Conservation (phyloP, 1,284 basidiomycete species). For the Cryptococcus sp. region DNA sequence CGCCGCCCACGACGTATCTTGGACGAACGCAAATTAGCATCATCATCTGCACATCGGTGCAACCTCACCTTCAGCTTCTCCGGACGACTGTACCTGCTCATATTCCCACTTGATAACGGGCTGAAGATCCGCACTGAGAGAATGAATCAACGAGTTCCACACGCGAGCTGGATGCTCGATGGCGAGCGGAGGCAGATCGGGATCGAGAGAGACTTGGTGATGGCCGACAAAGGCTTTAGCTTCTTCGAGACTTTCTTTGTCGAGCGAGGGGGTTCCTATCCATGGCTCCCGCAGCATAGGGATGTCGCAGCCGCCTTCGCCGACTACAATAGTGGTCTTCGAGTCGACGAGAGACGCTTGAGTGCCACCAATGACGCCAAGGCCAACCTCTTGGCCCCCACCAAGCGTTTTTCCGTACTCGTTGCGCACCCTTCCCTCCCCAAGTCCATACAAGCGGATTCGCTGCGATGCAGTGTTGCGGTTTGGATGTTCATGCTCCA, state of each 20-base stretch:
- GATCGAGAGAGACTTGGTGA: slow-evolving; percentile 20
- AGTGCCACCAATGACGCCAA: slow-evolving; percentile 25
- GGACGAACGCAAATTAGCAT: background rate
- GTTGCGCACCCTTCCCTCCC: slow-evolving; percentile 14
- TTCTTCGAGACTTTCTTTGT: background rate
- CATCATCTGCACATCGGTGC: background rate
- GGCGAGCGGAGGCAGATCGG: slow-evolving; percentile 34
- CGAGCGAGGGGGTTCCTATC: background rate
- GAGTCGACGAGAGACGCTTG: too few relatives aligned
- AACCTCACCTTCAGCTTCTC: background rate
- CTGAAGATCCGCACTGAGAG: slow-evolving; percentile 27
- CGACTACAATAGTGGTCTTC: slow-evolving; percentile 6
- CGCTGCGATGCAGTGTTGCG: background rate
- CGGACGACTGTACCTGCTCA: slow-evolving; percentile 9
- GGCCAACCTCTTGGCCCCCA: slow-evolving; percentile 24
- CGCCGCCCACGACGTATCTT: slow-evolving; percentile 15
- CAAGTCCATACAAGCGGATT: slow-evolving; percentile 22
- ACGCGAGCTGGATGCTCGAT: slow-evolving; percentile 40
- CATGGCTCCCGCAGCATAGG: slow-evolving; percentile 15
- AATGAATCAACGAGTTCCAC: slow-evolving; percentile 42
- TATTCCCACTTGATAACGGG: slow-evolving; percentile 42
- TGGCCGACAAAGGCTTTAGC: slow-evolving; percentile 1
- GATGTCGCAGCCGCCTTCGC: slow-evolving; percentile 21
- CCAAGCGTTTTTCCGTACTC: slow-evolving; percentile 16
- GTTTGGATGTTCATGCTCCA: background rate